Base-by-base conservation (phyloP, 2,329 filamentous ascomycete species). In the Stachybotrys echinatus region DNA sequence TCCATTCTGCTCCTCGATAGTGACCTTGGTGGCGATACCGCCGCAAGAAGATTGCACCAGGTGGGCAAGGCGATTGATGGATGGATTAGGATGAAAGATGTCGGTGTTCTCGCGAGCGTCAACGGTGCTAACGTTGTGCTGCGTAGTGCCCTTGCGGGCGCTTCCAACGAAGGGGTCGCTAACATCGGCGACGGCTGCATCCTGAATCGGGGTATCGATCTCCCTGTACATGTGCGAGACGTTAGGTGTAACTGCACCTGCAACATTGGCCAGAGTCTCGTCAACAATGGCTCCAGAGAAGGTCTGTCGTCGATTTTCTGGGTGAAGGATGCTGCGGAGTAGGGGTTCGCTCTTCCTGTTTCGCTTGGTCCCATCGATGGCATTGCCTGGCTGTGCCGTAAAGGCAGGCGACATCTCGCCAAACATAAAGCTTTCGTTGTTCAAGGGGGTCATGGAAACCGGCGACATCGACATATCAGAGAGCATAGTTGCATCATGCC, bases 61-160 rank as follows among this genome's bases (percentile, higher is more conserved):
- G 23, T 52, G 48, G 5, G 65, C 62, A 18, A 69, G 51, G 7
- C 53, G 49, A 23, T 58, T 52, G 8, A 67, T 52, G 0, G 61
- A 46, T 3, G 20, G 45, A 17, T 47, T 50, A n/a, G 56, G 47
- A 2, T 48, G 59, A 38, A 70, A 70, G n/a, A 70, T 70, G 49
- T 70, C 63, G 3, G 55, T 63, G 7, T 65, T 65, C 46, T 64
- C 57, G 5, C 61, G 66, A 58, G 68, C 61, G 48, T 70, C 67
- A 27, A 69, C 63, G 34, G 63, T 62, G n/a, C 65, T 54, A 10
- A 67, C 55, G 10, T 57, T 59, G 6, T 56, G 54, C 23, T 55
- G 10, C 27, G 27, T 34, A 14, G 2, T 34, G 27, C 10, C 5
- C 27, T 34, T 5, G 27, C 27, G 27, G 14, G 27, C 14, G 27